These are phyloP conservation scores for Babesia caballi DNA, from an alignment of 169 alveolate species.

Conservation along the genomic window DNA sequence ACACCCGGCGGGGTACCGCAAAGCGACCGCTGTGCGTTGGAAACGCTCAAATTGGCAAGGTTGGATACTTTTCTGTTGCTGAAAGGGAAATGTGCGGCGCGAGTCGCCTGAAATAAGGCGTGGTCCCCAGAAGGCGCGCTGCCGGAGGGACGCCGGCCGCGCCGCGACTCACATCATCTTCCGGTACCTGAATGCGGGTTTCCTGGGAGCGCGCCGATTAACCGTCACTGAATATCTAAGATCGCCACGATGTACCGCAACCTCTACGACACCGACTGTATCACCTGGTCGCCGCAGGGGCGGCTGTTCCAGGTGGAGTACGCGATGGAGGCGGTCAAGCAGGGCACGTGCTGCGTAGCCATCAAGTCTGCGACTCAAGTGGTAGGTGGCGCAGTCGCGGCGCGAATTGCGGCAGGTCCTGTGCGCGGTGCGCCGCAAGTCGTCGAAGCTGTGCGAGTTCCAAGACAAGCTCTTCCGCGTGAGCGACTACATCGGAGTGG, in stretches of 20 bases:
- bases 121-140: too few species aligned
- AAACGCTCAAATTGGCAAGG: too few species aligned
- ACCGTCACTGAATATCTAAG: background rate
- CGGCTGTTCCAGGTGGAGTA: constrained; percentile 93
- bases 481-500: constrained; percentile 95
- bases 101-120: too few species aligned
- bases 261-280: constrained; percentile 91
- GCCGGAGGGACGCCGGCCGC: too few species aligned
- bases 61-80: too few species aligned
- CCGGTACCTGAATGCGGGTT: too few species aligned
- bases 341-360: constrained; percentile 92
- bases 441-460: constrained; percentile 90
- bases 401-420: constrained; percentile 73
- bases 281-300: constrained; percentile 93
- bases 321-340: constrained; percentile 97
- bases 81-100: too few species aligned
- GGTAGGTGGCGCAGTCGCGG: constrained; percentile 65
- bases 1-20: too few species aligned
- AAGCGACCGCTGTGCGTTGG: too few species aligned
- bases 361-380: constrained; percentile 85
- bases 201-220: too few species aligned
- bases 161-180: too few species aligned
- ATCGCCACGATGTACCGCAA: constrained; percentile 84
- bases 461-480: constrained; percentile 93
- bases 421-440: constrained; percentile 85